These are phyloP conservation scores for Zopfochytrium polystomum DNA, from an alignment of 371 early-diverging fungal genomes.

Conservation along the genomic window DNA sequence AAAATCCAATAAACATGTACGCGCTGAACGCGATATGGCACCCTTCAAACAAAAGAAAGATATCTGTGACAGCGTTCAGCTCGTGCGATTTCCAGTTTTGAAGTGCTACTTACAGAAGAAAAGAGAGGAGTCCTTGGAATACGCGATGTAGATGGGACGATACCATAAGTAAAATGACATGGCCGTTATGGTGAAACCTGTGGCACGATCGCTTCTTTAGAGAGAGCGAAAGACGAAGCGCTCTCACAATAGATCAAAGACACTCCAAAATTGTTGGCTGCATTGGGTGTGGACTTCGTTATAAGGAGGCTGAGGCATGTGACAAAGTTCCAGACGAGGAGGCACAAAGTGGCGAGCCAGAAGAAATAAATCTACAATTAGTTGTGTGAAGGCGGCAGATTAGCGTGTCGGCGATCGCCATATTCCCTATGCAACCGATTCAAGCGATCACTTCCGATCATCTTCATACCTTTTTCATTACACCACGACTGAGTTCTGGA, in stretches of 20 bases:
- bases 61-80: constrained; percentile 23
- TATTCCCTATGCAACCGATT: neutral
- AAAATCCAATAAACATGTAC: too few species aligned
- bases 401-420: too few species aligned
- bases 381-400: too few species aligned
- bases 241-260: constrained; percentile 72
- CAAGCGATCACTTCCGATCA: too few species aligned
- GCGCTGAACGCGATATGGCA: too few species aligned
- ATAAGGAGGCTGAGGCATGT: constrained; percentile 71
- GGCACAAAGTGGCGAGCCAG: constrained; percentile 72
- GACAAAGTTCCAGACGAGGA: constrained; percentile 75
- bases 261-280: constrained; percentile 73
- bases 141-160: constrained; percentile 84
- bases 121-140: constrained; percentile 80
- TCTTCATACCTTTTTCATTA: too few species aligned
- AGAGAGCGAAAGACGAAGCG: too few species aligned
- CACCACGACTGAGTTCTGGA: constrained; percentile 61
- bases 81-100: neutral
- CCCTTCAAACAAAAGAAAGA: constrained; percentile 82
- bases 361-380: constrained; percentile 57
- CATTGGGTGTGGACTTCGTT: constrained; percentile 64
- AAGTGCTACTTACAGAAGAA: constrained; percentile 66
- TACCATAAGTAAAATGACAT: constrained; percentile 87
- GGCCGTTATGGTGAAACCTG: constrained; percentile 70
- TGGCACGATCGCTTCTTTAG: too few species aligned